These are phyloP conservation scores for Santalum album DNA, from an alignment of 164 flowering plant species.

Conservation along the genomic window DNA sequence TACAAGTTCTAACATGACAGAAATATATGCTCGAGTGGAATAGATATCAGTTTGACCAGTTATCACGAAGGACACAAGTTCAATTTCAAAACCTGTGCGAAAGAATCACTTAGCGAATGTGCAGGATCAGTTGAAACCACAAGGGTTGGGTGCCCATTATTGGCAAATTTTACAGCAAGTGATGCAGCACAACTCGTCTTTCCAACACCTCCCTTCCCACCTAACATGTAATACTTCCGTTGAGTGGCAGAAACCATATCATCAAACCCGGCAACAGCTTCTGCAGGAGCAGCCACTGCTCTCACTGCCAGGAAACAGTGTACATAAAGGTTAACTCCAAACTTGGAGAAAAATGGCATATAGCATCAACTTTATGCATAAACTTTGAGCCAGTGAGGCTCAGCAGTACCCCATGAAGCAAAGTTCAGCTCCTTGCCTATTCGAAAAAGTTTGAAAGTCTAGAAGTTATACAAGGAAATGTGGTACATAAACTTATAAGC, in stretches of 20 bases:
- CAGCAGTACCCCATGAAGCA: too few relatives aligned
- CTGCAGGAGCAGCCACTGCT: neutral
- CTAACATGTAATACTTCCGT: slow-evolving; percentile 81
- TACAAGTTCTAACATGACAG: neutral
- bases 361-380: too few relatives aligned
- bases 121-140: slow-evolving; percentile 99
- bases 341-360: too few relatives aligned
- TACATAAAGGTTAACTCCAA: too few relatives aligned
- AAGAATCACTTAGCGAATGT: slow-evolving; percentile 96
- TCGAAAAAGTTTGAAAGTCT: too few relatives aligned
- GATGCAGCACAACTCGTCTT: slow-evolving; percentile 98
- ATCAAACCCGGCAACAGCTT: neutral
- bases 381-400: too few relatives aligned
- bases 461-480: too few relatives aligned
- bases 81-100: slow-evolving; percentile 57
- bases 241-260: slow-evolving; percentile 29
- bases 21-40: too few relatives aligned
- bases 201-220: slow-evolving; percentile 98
- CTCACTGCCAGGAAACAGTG: neutral
- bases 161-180: slow-evolving; percentile 90
- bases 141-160: slow-evolving; percentile 76
- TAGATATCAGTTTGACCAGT: neutral
- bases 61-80: neutral
- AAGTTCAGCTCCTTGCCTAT: too few relatives aligned
- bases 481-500: too few relatives aligned